Evolutionary conservation across 352 stramenopile genomes (phyloP), one percentile per base, ranked within the genome.

Genomic region (Pythium inflatum): DNA sequence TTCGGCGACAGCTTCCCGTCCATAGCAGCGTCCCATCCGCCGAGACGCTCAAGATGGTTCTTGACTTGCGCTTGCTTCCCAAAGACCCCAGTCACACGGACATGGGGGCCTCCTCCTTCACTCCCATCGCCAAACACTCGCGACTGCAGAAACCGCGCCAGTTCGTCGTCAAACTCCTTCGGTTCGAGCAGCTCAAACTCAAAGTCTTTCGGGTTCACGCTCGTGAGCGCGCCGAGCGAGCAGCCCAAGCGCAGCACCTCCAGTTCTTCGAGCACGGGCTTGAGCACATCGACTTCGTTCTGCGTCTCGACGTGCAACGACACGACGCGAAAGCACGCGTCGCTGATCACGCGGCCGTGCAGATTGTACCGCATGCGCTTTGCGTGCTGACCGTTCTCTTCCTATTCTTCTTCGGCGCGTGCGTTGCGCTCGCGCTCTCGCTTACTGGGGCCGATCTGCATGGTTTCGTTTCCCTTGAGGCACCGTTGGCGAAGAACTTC

Each of bases 211-310:
- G 61, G 33, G 27, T 74, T 85, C n/a, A 87, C 70, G 1, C 59
- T 74, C 6, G 76, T 69, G 22, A 92, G 48, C 72, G 85, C 79
- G 33, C 80, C 79, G 1, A 95, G 73, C 27, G 68, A 71, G 34
- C 71, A 81, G 59, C 87, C 80, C 56, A 95, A 65, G 0, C 84
- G 84, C 66, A 92, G 75, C 9, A 95, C 75, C 25, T 93, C 87
- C 30, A 85, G 28, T 45, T 95, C 87, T 6, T 82, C 70, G 20
- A 93, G 61, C 28, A 93, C 77, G 0, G 85, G 78, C 50, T 95
- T 93, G 25, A 91, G 60, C 6, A 93, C 76, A 54, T 88, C 82
- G 6, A 83, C 79, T 54, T 88, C 84, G 49, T 92, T 89, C 36
- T 95, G 85, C 5, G 79, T 70, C 33, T 90, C 81, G 34, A 53